A percentile compares a stretch with the other conserved stretches of the same genome.
Conservation (phyloP, 192 early-diverging fungal species). For the Mycoemilia scoparia region DNA sequence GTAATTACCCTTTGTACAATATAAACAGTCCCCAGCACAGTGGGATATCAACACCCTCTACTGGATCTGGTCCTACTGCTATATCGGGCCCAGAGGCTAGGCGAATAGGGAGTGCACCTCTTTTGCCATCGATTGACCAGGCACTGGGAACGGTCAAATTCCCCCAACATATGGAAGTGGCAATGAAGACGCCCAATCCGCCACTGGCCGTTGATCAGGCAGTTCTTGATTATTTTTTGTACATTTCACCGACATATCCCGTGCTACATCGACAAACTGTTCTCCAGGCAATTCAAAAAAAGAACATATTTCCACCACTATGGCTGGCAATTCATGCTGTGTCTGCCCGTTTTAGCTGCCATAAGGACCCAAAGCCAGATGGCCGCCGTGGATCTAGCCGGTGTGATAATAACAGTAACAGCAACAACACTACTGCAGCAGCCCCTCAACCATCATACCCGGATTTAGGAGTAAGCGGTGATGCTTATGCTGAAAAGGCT, state of each 20-base stretch:
- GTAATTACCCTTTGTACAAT: constrained; percentile 1
- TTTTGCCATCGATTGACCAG: too few relatives aligned
- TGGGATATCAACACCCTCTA: constrained; percentile 13
- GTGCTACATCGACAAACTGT: constrained; percentile 25
- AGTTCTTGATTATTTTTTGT: constrained; percentile 21
- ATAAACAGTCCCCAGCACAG: too few relatives aligned
- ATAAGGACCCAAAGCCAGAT: constrained; percentile 1
- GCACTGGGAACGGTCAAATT: too few relatives aligned
- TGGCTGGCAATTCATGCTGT: constrained; percentile 29
- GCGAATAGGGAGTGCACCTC: too few relatives aligned
- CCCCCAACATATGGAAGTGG: too few relatives aligned
- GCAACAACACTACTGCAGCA: not conserved
- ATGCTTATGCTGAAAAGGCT: constrained; percentile 20
- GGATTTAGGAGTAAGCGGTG: constrained; percentile 4
- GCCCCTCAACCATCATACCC: not conserved
- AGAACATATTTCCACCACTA: constrained; percentile 16
- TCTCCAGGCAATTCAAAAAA: constrained; percentile 15
- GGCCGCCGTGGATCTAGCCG: too few relatives aligned
- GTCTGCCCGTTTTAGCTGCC: constrained; percentile 15
- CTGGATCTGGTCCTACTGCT: too few relatives aligned
- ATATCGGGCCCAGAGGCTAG: too few relatives aligned
- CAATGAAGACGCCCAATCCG: constrained; percentile 14
- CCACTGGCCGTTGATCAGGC: constrained; percentile 24
- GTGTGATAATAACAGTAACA: too few relatives aligned
- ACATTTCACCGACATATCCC: constrained; percentile 14